Base-by-base conservation (phyloP, 495 filamentous ascomycete genomes). In the Lasiosphaeris hirsuta region DNA sequence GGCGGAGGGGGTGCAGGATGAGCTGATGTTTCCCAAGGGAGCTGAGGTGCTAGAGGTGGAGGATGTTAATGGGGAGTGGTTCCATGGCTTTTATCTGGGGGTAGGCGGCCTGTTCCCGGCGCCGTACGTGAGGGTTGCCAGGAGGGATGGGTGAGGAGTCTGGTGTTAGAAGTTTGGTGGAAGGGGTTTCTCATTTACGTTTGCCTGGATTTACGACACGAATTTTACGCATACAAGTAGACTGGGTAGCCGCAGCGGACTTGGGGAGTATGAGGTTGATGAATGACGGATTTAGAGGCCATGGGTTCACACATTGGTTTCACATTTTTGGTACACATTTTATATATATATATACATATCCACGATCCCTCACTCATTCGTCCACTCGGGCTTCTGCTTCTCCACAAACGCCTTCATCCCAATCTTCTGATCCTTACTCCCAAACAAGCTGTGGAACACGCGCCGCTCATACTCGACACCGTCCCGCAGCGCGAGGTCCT, bases 381-480 rank as follows among this genome's bases (percentile, higher is more conserved):
- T 85, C 94, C 94, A 98, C 70, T 96, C 83, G 1, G 94, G 77
- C 80, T 96, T 93, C 78, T 89, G 84, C 85, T 96, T 97, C 77
- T 94, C 88, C 1, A 86, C 86, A 76, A 98, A 98, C 13, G 94
- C 94, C 65, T 81, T 86, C 93, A 97, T 97, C 10, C 90, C 94
- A 73, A 96, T 89, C 81, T 97, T 98, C 76, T 97, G 94, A 70
- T 98, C 94, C 78, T 87, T 79, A 54, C 86, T 92, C 5, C 92
- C 93, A 83, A 98, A 98, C 65, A 96, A 67, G 10, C 82, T 79
- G 69, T 98, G 94, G 78, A 97, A 98, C 56, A 97, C 76, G 49
- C 93, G 79, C 68, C 94, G 77, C 83, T 98, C 94, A 75, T 82
- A 97, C 76, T 97, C 95, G 1, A 98, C 86, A 0, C 94, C 94